Base-by-base conservation (phyloP, 2,329 filamentous ascomycete genomes). In the Fusarium penzigii region DNA sequence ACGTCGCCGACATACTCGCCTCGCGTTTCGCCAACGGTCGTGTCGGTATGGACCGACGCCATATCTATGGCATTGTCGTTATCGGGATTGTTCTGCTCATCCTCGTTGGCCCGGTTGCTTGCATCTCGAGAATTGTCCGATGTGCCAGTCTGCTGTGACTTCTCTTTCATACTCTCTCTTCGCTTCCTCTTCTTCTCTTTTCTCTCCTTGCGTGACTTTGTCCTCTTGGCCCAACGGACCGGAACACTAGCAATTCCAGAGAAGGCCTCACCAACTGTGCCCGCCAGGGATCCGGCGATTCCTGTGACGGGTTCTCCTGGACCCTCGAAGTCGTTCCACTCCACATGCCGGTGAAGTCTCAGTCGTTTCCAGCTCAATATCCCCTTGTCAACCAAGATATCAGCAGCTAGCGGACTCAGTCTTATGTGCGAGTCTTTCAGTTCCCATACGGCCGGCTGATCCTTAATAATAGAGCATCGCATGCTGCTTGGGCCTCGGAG, bases 261-360 rank as follows among this genome's bases (percentile, higher is more conserved):
- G 25, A 86, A 81, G 1, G 86, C 75, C 36, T 82, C 79, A 2
- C 80, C 78, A 3, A 86, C 65, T 0, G 82, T 83, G 3, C 78
- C 77, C n/a, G 82, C 76, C 5, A 90, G 60, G 0, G 85, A 86
- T 11, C 83, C 82, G 34, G 83, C 82, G 5, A 82, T 73, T 3
- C 87, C 88, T 0, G 86, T 88, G 12, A 91, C 73, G 0, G 88
- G 88, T 64, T 90, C 88, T 1, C 87, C 87, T 0, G 87, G 87
- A 0, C 88, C 88, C 58, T 88, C 86, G 61, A 90, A 90, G 61
- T 90, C 87, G 59, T 89, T 89, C 86, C 87, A 91, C 61, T 89
- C 86, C 46, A 80, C 82, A 61, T 88, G 85, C 9, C 88, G 77
- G 9, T 89, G 64, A 1, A 90, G 75, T 12, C 82, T 78, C 43